A percentile compares a stretch with the other conserved stretches of the same genome.
Conservation (phyloP, 768 basidiomycete genomes). For the Hericium alpestre region DNA sequence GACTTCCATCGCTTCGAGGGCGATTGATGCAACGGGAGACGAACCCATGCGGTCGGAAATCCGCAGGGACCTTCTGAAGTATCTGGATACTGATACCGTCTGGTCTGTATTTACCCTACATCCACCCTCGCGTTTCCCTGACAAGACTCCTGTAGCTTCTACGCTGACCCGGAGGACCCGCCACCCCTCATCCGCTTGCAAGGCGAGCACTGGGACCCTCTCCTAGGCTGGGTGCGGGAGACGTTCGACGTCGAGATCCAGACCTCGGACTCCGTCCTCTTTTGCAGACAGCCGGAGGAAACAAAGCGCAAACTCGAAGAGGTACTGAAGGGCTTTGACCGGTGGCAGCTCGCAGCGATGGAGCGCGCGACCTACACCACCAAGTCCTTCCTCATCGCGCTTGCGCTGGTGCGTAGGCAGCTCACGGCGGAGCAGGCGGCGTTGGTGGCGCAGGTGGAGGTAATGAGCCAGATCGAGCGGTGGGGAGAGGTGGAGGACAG, state of each 20-base stretch:
- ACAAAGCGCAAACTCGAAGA: constrained; percentile 51
- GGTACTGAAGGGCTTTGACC: constrained; percentile 54
- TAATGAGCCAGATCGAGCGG: constrained; percentile 86
- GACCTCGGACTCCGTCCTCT: constrained; percentile 62
- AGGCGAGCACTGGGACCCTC: constrained; percentile 76
- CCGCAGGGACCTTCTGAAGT: constrained; percentile 59
- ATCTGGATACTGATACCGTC: constrained; percentile 91
- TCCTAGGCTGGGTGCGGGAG: constrained; percentile 67
- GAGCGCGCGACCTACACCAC: constrained; percentile 83
- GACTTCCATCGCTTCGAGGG: constrained; percentile 88
- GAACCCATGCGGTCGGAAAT: constrained; percentile 49
- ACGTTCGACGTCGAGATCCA: constrained; percentile 59
- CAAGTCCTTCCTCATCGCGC: constrained; percentile 82
- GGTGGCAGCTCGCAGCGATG: constrained; percentile 87
- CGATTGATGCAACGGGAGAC: constrained; percentile 68
- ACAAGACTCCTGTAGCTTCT: constrained; percentile 46
- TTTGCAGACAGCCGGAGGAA: constrained; percentile 56
- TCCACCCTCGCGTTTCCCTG: not conserved
- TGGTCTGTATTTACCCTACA: constrained; percentile 38
- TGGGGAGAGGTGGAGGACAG: constrained; percentile 99
- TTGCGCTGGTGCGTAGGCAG: constrained; percentile 71
- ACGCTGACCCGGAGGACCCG: constrained; percentile 53
- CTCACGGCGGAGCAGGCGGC: constrained; percentile 80
- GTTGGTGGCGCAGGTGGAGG: constrained; percentile 81
- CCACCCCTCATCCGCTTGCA: constrained; percentile 69